These are phyloP conservation scores for Shiraia bambusicola DNA, from an alignment of 2,329 filamentous ascomycete genomes.

Conservation along the genomic window DNA sequence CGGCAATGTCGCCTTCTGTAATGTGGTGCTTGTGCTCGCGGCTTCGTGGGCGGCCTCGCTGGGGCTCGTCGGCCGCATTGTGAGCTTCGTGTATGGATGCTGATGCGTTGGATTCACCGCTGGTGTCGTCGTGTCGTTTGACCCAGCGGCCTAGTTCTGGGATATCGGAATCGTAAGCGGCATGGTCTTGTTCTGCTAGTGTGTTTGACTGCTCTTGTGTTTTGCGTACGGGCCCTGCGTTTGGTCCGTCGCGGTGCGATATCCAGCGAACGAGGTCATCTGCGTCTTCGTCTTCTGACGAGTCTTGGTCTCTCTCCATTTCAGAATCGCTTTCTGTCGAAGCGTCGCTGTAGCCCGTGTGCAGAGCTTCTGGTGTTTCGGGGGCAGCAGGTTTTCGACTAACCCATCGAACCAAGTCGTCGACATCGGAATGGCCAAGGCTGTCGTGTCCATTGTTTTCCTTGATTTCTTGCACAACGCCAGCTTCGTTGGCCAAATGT, in stretches of 20 bases:
- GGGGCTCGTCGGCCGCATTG: slow-evolving; percentile 5
- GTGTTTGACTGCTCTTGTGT: slow-evolving; percentile 8
- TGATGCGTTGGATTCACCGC: slow-evolving; percentile 21
- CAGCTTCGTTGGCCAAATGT: slow-evolving; percentile 13
- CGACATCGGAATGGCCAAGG: slow-evolving; percentile 33
- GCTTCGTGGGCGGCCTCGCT: slow-evolving; percentile 14
- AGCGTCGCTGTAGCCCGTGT: slow-evolving; percentile 27
- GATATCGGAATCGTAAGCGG: slow-evolving; percentile 24
- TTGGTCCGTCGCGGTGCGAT: slow-evolving; percentile 22
- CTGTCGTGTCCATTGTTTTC: slow-evolving; percentile 32
- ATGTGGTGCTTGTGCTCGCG: slow-evolving; percentile 16
- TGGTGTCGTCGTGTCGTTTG: slow-evolving; percentile 24
- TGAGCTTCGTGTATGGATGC: slow-evolving; percentile 4
- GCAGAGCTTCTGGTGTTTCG: slow-evolving; percentile 3
- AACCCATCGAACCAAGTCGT: slow-evolving; percentile 33
- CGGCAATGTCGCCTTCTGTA: slow-evolving; percentile 24
- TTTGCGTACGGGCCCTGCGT: slow-evolving; percentile 23
- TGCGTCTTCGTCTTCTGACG: slow-evolving; percentile 20
- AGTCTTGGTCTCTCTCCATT: slow-evolving; percentile 1
- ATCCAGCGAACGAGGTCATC: slow-evolving; percentile 30
- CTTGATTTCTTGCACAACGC: slow-evolving; percentile 5
- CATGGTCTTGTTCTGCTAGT: slow-evolving; percentile 3
- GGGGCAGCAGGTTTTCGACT: slow-evolving; percentile 18
- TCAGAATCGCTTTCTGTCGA: slow-evolving; percentile 36
- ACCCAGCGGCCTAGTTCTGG: slow-evolving; percentile 26